Evolutionary conservation across 2,329 filamentous ascomycete genomes (phyloP).

Genomic region (Cytospora piceae): DNA sequence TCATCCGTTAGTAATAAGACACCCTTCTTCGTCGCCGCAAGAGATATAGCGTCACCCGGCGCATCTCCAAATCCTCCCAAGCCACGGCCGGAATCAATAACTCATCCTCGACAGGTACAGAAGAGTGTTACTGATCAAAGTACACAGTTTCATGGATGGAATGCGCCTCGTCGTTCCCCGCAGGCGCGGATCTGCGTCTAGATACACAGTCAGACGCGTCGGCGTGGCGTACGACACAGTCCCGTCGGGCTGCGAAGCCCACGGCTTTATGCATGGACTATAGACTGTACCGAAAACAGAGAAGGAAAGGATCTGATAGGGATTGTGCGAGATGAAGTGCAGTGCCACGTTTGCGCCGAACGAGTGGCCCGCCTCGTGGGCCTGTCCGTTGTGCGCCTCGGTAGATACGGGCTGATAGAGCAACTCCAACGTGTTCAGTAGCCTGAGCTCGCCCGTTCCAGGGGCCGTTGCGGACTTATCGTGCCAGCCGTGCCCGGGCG

Average conservation of each 20-base stretch:
- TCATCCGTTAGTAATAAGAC: too few relatives aligned
- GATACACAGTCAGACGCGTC: neutral
- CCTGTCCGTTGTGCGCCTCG: too few relatives aligned
- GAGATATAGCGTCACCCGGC: neutral
- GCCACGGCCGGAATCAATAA: neutral
- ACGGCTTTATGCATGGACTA: neutral
- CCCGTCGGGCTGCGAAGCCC: neutral
- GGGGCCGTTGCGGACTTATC: too few relatives aligned
- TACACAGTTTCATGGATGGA: neutral
- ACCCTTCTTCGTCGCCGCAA: conserved; percentile 8
- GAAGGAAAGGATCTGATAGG: neutral
- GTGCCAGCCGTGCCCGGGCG: too few relatives aligned
- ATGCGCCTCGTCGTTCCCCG: neutral
- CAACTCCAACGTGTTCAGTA: too few relatives aligned
- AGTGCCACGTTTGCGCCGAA: conserved; percentile 12
- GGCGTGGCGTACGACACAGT: neutral
- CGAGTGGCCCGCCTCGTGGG: neutral
- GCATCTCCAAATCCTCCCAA: neutral
- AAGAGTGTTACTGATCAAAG: neutral
- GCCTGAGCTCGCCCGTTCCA: too few relatives aligned
- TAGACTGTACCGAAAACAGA: neutral
- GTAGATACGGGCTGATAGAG: too few relatives aligned
- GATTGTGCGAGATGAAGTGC: conserved; percentile 4
- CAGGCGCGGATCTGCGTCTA: conserved; percentile 2
- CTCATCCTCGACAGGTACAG: neutral